These are phyloP conservation scores for Pyricularia pennisetigena DNA, from an alignment of 2,329 filamentous ascomycete species.

Conservation along the genomic window DNA sequence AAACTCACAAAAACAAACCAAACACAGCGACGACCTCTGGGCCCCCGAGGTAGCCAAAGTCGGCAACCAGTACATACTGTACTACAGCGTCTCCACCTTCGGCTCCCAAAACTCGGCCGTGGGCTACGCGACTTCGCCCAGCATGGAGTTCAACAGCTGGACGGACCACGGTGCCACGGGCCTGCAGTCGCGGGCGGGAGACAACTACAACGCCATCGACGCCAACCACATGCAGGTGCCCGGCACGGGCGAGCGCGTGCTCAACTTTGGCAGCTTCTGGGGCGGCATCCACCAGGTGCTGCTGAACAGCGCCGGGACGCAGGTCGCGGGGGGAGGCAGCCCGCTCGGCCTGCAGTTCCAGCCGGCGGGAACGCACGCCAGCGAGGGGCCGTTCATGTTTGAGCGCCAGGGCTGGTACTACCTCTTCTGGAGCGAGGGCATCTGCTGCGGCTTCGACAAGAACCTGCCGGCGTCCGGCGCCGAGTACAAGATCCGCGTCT, in stretches of 20 bases:
- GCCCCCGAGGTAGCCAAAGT: slow-evolving; percentile 55
- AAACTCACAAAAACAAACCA: too few relatives aligned
- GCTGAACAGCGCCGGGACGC: slow-evolving; percentile 26
- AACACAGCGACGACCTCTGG: slow-evolving; percentile 13
- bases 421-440: slow-evolving; percentile 51
- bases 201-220: slow-evolving; percentile 52
- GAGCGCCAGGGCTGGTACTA: slow-evolving; percentile 49
- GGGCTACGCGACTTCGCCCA: slow-evolving; percentile 36
- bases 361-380: slow-evolving; percentile 18
- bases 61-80: slow-evolving; percentile 50
- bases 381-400: slow-evolving; percentile 48
- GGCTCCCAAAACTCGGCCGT: slow-evolving; percentile 52
- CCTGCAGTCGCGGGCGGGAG: slow-evolving; percentile 30
- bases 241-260: slow-evolving; percentile 27
- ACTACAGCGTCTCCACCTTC: slow-evolving; percentile 53
- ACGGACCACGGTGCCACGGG: slow-evolving; percentile 47
- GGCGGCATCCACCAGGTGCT: slow-evolving; percentile 49
- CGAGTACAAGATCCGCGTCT: slow-evolving; percentile 60
- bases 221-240: slow-evolving; percentile 38
- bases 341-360: slow-evolving; percentile 28
- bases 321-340: slow-evolving; percentile 13
- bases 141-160: slow-evolving; percentile 47
- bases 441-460: slow-evolving; percentile 50
- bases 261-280: slow-evolving; percentile 64
- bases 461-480: slow-evolving; percentile 39